A percentile compares a stretch with the other conserved stretches of the same genome.
These are phyloP conservation scores for Cenococcum geophilum DNA, from an alignment of 495 filamentous ascomycete species.

Conservation along the genomic window DNA sequence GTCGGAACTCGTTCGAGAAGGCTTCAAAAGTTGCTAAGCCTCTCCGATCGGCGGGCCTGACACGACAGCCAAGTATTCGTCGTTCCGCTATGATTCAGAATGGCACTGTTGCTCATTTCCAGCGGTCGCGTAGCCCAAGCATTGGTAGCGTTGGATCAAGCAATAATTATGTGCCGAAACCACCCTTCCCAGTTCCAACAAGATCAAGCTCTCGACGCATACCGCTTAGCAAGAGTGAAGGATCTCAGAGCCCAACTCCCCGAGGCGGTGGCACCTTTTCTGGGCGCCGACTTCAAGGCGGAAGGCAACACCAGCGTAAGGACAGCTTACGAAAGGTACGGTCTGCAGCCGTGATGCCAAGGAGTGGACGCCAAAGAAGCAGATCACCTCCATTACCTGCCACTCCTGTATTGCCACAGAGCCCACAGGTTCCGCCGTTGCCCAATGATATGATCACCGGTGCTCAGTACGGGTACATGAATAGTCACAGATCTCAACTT, in stretches of 20 bases:
- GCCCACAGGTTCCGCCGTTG: conserved; percentile 65
- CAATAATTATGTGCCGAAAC: conserved; percentile 22
- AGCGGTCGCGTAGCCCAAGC: conserved; percentile 68
- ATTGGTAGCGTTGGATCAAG: conserved; percentile 50
- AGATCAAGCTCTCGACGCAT: conserved; percentile 79
- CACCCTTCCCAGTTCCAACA: conserved; percentile 79
- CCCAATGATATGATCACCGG: conserved; percentile 64
- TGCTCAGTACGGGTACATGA: conserved; percentile 28
- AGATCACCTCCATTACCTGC: conserved; percentile 30
- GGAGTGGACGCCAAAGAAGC: conserved; percentile 34
- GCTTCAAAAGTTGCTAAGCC: conserved; percentile 29
- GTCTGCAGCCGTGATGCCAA: conserved; percentile 68
- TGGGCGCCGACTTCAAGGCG: conserved; percentile 23
- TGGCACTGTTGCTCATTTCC: conserved; percentile 64
- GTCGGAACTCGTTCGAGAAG: conserved; percentile 30
- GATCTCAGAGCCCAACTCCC: conserved; percentile 70
- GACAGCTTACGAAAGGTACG: conserved; percentile 66
- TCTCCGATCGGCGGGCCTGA: conserved; percentile 14
- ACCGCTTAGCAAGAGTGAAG: conserved; percentile 66
- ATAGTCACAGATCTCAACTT: conserved; percentile 46
- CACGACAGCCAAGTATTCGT: conserved; percentile 49
- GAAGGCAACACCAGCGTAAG: conserved; percentile 44
- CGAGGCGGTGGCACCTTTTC: conserved; percentile 31
- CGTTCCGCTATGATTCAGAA: conserved; percentile 68
- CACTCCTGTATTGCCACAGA: conserved; percentile 37